Percentiles rank a stretch among this genome's conserved stretches.
These are phyloP conservation scores for Suhomyces vadensis DNA, from an alignment of 805 yeast genomes.

Conservation along the genomic window DNA sequence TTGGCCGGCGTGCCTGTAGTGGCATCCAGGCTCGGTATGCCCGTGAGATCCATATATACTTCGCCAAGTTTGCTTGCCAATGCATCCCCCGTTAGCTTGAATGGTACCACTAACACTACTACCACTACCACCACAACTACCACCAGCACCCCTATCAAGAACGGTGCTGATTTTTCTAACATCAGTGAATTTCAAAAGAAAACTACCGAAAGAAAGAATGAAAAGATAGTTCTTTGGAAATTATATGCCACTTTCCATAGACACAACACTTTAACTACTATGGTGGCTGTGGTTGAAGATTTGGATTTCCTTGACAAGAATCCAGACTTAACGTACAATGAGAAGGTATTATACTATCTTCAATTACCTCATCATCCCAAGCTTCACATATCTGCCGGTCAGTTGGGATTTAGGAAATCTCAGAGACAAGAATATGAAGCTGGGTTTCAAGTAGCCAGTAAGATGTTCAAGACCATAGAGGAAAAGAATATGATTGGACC, in stretches of 20 bases:
- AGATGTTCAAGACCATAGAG: slow-evolving; percentile 69
- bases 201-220: slow-evolving; percentile 9
- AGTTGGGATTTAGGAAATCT: slow-evolving; percentile 83
- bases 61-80: slow-evolving; percentile 3
- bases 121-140: slow-evolving; percentile 2
- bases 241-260: slow-evolving; percentile 74
- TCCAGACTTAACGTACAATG: slow-evolving; percentile 56
- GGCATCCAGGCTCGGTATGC: background rate
- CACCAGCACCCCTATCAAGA: background rate
- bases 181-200: slow-evolving; percentile 3
- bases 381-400: slow-evolving; percentile 74
- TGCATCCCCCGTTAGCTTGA: slow-evolving; percentile 9
- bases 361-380: slow-evolving; percentile 77
- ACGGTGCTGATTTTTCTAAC: slow-evolving; percentile 2
- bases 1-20: slow-evolving; percentile 7
- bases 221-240: slow-evolving; percentile 60
- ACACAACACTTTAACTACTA: slow-evolving; percentile 81
- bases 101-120: background rate
- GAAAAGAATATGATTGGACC: slow-evolving; percentile 55
- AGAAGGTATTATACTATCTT: slow-evolving; percentile 73
- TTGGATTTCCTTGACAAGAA: slow-evolving; percentile 56
- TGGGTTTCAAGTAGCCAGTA: slow-evolving; percentile 77
- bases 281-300: slow-evolving; percentile 71
- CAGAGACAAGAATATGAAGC: slow-evolving; percentile 94
- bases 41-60: slow-evolving; percentile 2